Percentiles rank a stretch among this genome's conserved stretches.
Conservation (phyloP, 2,329 filamentous ascomycete species). For the Aureobasidium sp. region DNA sequence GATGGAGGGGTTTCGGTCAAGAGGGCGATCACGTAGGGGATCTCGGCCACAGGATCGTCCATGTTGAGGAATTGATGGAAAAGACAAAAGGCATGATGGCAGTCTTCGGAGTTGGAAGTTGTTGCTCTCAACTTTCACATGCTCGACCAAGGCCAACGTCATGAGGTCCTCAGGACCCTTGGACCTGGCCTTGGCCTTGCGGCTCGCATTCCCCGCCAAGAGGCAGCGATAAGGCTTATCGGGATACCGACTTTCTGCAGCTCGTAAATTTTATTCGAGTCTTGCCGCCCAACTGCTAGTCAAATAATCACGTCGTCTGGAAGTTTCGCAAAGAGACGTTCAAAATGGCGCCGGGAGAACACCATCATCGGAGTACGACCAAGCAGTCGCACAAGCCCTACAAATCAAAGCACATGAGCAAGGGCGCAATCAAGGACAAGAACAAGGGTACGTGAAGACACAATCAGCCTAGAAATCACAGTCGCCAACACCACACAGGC, state of each 20-base stretch:
- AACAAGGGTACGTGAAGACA: conserved; percentile 52
- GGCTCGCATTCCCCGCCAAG: background rate
- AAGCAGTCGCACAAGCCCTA: conserved; percentile 84
- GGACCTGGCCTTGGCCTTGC: background rate
- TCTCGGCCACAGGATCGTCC: conserved; percentile 46
- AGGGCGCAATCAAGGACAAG: conserved; percentile 75
- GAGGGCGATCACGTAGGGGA: conserved; percentile 57
- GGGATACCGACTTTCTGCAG: conserved; percentile 3
- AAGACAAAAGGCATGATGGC: background rate
- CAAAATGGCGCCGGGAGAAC: conserved; percentile 61
- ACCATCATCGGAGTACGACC: conserved; percentile 89
- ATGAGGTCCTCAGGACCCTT: background rate
- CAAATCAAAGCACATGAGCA: conserved; percentile 87
- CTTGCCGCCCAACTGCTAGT: background rate
- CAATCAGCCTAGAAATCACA: background rate
- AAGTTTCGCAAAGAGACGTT: background rate
- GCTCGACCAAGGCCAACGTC: background rate
- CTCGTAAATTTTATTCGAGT: background rate
- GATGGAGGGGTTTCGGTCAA: conserved; percentile 61
- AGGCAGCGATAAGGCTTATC: background rate
- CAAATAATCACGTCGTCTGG: background rate
- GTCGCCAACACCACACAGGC: conserved; percentile 30
- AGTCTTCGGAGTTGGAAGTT: background rate
- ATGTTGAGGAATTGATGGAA: background rate
- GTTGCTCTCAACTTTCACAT: conserved; percentile 7